phyloP scores from a whole-genome alignment of 495 filamentous ascomycete species.

The Penicillium samsonianum region DNA sequence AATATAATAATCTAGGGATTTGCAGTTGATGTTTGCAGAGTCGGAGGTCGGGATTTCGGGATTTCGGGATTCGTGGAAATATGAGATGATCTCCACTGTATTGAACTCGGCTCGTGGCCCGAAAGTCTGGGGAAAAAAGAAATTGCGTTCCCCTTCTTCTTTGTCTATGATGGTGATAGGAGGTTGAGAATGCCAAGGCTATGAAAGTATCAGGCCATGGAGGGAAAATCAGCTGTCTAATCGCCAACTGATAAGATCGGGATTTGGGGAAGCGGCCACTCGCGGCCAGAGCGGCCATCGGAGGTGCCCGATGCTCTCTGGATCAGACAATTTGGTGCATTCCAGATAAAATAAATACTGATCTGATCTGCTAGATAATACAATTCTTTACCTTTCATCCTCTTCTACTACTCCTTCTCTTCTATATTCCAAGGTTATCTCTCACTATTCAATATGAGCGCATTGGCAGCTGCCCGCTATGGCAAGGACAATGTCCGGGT shows the following conservation, averaged over 20 bases:
- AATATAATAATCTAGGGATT: constrained; percentile 2
- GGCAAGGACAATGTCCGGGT: constrained; percentile 99
- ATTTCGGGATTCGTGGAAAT: no score
- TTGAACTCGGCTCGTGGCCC: constrained; percentile 2
- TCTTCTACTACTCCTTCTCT: constrained; percentile 1
- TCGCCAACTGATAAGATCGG: constrained; percentile 36
- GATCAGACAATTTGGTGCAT: constrained; percentile 21
- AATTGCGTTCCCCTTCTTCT: neutral
- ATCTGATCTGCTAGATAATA: constrained; percentile 2
- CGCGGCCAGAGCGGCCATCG: constrained; percentile 47
- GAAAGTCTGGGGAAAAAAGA: constrained; percentile 22
- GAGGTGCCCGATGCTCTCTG: constrained; percentile 44
- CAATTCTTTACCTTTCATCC: neutral
- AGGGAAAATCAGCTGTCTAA: neutral
- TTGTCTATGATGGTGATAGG: neutral
- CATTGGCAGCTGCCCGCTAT: constrained; percentile 75
- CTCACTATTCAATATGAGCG: constrained; percentile 28
- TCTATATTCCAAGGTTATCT: constrained; percentile 2
- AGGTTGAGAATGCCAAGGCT: neutral
- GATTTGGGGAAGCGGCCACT: constrained; percentile 30
- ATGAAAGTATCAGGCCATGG: neutral
- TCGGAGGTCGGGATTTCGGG: constrained; percentile 27
- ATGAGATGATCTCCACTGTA: constrained; percentile 10
- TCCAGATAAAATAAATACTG: constrained; percentile 21
- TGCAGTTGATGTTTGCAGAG: neutral